A percentile compares a stretch with the other conserved stretches of the same genome.
Evolutionary conservation across 2,329 filamentous ascomycete genomes (phyloP).

Genomic region (Helotiales sp.): DNA sequence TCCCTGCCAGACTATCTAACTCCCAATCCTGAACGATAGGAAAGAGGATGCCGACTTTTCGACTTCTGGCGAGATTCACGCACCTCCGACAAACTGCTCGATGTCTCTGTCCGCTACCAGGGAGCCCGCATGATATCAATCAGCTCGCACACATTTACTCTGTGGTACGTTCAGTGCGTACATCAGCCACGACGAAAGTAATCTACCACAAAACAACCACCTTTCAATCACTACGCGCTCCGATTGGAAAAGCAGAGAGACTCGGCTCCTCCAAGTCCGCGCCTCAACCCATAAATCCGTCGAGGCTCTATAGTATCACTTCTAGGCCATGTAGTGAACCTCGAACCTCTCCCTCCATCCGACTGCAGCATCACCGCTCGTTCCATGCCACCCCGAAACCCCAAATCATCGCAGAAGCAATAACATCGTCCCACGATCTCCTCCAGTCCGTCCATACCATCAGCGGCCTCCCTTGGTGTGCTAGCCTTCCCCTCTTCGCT

Average conservation of each 20-base stretch:
- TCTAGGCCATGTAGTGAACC: background rate
- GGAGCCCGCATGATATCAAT: too few relatives aligned
- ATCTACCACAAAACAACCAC: too few relatives aligned
- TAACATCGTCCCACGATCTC: conserved; percentile 42
- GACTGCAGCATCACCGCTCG: conserved; percentile 33
- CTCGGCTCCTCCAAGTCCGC: background rate
- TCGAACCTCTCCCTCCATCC: background rate
- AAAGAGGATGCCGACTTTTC: too few relatives aligned
- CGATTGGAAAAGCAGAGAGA: background rate
- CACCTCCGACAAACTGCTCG: too few relatives aligned
- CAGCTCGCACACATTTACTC: too few relatives aligned
- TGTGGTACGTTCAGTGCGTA: too few relatives aligned
- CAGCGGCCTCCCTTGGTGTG: conserved; percentile 52
- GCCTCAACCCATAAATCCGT: background rate
- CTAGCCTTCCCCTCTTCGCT: conserved; percentile 54
- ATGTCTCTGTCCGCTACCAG: too few relatives aligned
- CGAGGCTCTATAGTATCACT: background rate
- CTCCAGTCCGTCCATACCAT: conserved; percentile 50
- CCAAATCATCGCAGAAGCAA: conserved; percentile 41
- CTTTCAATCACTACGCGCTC: background rate
- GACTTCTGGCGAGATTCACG: too few relatives aligned
- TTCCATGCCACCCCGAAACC: conserved; percentile 50
- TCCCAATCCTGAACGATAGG: too few relatives aligned
- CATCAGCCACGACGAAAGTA: too few relatives aligned
- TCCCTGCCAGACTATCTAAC: too few relatives aligned